Conservation (phyloP, 768 basidiomycete genomes). For the Inosperma sp. region DNA sequence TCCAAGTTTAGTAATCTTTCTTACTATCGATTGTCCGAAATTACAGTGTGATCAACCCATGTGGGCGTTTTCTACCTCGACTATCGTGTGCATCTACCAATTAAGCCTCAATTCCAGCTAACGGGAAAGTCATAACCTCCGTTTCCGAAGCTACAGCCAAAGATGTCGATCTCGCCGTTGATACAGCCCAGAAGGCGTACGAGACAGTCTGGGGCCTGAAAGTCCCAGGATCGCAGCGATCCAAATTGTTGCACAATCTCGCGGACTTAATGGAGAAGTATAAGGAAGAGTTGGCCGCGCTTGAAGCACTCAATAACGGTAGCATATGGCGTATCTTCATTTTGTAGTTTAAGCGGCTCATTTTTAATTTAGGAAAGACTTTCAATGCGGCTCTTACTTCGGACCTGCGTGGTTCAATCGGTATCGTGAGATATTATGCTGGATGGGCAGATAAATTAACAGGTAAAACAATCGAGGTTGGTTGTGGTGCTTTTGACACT, state of each 20-base stretch:
- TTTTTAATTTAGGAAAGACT: slow-evolving; percentile 45
- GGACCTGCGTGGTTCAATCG: slow-evolving; percentile 47
- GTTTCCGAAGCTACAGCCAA: too few species aligned
- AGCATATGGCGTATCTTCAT: too few species aligned
- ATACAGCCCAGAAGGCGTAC: slow-evolving; percentile 49
- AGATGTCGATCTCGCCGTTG: too few species aligned
- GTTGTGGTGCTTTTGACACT: not conserved
- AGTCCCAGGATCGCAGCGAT: slow-evolving; percentile 45
- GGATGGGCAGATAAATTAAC: too few species aligned
- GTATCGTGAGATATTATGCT: slow-evolving; percentile 66
- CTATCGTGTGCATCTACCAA: too few species aligned
- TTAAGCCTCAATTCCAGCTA: too few species aligned
- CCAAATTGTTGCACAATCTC: slow-evolving; percentile 54
- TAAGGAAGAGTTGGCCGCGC: slow-evolving; percentile 58
- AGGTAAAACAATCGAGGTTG: slow-evolving; percentile 62
- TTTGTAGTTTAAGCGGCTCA: not conserved
- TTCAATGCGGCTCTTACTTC: slow-evolving; percentile 41
- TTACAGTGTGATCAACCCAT: too few species aligned
- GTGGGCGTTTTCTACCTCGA: too few species aligned
- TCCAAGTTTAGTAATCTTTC: too few species aligned
- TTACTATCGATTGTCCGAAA: too few species aligned
- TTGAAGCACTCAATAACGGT: slow-evolving; percentile 69
- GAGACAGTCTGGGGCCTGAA: slow-evolving; percentile 66
- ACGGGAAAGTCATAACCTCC: too few species aligned
- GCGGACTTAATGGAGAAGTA: slow-evolving; percentile 59